Evolutionary conservation across 225 moss, liverwort and hornwort genomes (phyloP), one percentile per base, ranked within the genome.

Genomic region (Marchantia paleacea): DNA sequence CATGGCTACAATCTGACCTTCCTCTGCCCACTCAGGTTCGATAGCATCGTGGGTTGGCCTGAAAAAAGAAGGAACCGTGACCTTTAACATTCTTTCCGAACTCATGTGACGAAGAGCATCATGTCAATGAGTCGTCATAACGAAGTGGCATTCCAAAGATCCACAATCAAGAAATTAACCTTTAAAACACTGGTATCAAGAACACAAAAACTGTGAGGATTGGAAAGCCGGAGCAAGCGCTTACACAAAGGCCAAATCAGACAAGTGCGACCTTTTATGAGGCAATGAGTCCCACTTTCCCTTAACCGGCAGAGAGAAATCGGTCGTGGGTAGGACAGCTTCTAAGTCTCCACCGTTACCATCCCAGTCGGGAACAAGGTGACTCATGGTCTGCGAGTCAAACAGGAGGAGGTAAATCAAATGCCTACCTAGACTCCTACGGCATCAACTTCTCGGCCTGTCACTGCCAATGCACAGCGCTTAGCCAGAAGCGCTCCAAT

Each of bases 331-430:
- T 82, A 95, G 77, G 80, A 89, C 83, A 71, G 84, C 81, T 82
- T 92, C 89, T 82, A 90, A 89, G 87, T 87, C 92, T 78, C 85
- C 91, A 84, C 88, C 91, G 82, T 85, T 88, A 77, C 89, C 91
- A 89, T 92, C 89, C 89, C 89, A 92, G 86, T 91, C 93, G 79
- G 85, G 85, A 78, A 92, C 89, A 84, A 90, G 92, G 80, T 93
- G 89, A 91, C 88, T 95, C 95, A 97, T 95, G 87, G 88, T 91
- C 92, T 85, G 89, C 85, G 83, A 83, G 85, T 82, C 79, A 60
- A 81, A 81, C 82, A 84, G 75, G 58, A 80, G 78, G 72, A 73
- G 74, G 83, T 75, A 55, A 20, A 84, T 87, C 82, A 87, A 82
- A 83, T 80, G 83, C 54, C 77, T 77, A 54, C 18, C 67, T 25